Base-by-base conservation (phyloP, 108 stramenopile genomes). In the Bacterosira constricta region DNA sequence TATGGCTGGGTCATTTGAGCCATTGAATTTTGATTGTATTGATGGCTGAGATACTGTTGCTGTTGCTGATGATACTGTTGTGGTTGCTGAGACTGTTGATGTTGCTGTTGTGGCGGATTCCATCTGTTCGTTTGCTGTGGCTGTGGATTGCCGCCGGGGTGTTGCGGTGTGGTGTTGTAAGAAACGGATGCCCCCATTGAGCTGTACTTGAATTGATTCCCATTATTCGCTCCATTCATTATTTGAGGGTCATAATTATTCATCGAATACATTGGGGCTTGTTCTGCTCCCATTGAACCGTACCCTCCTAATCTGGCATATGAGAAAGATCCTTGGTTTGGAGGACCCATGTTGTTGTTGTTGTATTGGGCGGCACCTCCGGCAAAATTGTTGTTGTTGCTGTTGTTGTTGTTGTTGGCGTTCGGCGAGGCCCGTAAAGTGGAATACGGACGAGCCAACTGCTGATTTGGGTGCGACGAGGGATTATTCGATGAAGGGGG, bases 41-140 rank as follows among this genome's bases (percentile, higher is more conserved):
- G 17, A 32, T 35, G 55, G 32, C n/a, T 15, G 20, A 5, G 3
- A 36, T 17, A n/a, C 3, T 56, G 1, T 12, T 36, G 20, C 3
- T 56, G 1, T 12, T 36, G 30, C 13, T 56, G 42, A 44, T 44
- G 42, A 44, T 4, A 44, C 13, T 44, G 13, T 17, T 2, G 36
- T 36, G n/a, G 35, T 56, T 56, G 55, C 26, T 17, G 26, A 15
- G 27, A 29, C n/a, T 38, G 55, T 32, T 35, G 55, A 56, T 56
- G 21, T 20, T 36, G 55, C 20, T 56, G 55, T 32, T 56, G 35
- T 8, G 32, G 32, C 4, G n/a, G 30, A 36, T 32, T 32, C 36
- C 32, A 56, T 18, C 1, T 34, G n/a, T 32, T 56, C 17, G 20
- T 38, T 56, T 35, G 32, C 32, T 56, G 53, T 11, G 53, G 35